phyloP scores from a whole-genome alignment of 2,329 filamentous ascomycete species.

The Colletotrichum sp. region DNA sequence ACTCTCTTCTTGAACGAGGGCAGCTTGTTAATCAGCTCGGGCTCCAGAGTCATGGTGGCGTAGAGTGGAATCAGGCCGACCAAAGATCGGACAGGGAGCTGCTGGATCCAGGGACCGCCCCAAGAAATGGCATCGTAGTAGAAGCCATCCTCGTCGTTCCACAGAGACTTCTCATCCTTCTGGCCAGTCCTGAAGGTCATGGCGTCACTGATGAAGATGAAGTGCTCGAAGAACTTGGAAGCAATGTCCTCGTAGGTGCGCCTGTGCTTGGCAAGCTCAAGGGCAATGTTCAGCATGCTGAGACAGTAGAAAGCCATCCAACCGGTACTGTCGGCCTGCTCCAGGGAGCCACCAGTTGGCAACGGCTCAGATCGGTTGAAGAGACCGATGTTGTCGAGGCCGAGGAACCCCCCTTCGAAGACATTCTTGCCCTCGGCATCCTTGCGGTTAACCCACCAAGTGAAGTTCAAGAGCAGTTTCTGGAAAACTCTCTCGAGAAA shows the following conservation, averaged over 20 bases:
- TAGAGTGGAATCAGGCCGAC: conserved; percentile 95
- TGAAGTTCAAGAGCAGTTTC: conserved; percentile 94
- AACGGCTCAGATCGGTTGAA: conserved; percentile 97
- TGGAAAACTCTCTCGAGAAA: conserved; percentile 97
- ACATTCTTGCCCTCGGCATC: conserved; percentile 95
- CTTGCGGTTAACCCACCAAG: conserved; percentile 99
- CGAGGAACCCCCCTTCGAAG: conserved; percentile 95
- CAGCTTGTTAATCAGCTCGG: conserved; percentile 89
- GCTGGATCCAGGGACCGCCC: conserved; percentile 91
- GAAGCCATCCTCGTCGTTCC: conserved; percentile 97
- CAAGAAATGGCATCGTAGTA: conserved; percentile 99
- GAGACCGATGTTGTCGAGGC: conserved; percentile 94
- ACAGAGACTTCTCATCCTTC: conserved; percentile 80
- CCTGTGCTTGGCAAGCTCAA: conserved; percentile 93
- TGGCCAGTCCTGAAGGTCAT: conserved; percentile 82
- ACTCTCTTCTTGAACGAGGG: conserved; percentile 92
- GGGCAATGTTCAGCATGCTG: conserved; percentile 94
- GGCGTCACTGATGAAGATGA: conserved; percentile 96
- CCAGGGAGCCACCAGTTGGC: conserved; percentile 89
- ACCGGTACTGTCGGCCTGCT: conserved; percentile 96
- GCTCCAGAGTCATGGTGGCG: conserved; percentile 89
- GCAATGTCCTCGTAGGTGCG: conserved; percentile 96
- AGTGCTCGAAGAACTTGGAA: conserved; percentile 98
- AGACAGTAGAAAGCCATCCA: conserved; percentile 99
- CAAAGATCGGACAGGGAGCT: conserved; percentile 88